phyloP scores from a whole-genome alignment of 2,329 filamentous ascomycete species.

The Cercospora sp. region DNA sequence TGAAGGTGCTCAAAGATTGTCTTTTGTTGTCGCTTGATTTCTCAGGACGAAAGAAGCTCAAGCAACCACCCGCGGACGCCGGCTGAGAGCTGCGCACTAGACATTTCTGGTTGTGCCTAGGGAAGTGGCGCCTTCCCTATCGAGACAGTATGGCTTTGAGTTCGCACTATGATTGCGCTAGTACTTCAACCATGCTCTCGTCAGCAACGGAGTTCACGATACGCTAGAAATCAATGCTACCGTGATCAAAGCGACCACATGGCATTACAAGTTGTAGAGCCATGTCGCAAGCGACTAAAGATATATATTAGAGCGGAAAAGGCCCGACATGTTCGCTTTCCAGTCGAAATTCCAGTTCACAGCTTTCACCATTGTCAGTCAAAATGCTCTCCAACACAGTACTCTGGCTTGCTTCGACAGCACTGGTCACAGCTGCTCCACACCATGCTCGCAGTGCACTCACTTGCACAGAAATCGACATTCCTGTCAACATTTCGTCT shows the following conservation, averaged over 20 bases:
- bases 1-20: background rate
- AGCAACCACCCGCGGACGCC: background rate
- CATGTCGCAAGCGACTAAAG: background rate
- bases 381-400: background rate
- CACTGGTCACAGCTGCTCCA: background rate
- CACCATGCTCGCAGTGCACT: background rate
- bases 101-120: background rate
- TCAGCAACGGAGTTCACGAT: background rate
- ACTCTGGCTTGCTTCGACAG: background rate
- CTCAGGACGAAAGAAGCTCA: background rate
- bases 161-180: background rate
- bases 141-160: background rate
- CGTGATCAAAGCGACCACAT: background rate
- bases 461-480: background rate
- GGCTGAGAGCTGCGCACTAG: background rate
- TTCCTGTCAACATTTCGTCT: background rate
- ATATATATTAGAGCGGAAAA: background rate
- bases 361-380: background rate
- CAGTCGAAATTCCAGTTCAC: background rate
- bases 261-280: background rate
- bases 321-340: background rate
- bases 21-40: background rate
- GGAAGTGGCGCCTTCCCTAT: background rate
- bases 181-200: background rate
- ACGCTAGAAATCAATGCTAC: background rate